Percentiles rank a stretch among this genome's conserved stretches.
phyloP scores from a whole-genome alignment of 495 filamentous ascomycete genomes.

The Platismatia glauca region DNA sequence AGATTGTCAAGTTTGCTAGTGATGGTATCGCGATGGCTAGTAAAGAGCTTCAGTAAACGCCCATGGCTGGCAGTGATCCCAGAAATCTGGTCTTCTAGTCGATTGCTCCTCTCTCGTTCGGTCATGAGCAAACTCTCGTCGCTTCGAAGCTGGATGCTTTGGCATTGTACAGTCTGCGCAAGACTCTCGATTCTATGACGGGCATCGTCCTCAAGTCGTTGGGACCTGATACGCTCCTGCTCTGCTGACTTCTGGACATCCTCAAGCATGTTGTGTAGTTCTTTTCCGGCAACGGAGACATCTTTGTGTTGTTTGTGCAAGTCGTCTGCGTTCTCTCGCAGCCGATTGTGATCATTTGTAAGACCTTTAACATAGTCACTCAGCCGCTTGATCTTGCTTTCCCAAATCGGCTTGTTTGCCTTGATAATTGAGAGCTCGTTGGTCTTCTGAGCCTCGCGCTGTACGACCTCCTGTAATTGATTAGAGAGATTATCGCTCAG shows the following conservation, averaged over 20 bases:
- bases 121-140: not conserved
- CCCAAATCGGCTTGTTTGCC: slow-evolving; percentile 12
- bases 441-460: slow-evolving; percentile 1
- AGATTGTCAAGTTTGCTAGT: slow-evolving; percentile 16
- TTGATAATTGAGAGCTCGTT: slow-evolving; percentile 12
- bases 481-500: slow-evolving; percentile 3
- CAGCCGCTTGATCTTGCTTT: slow-evolving; percentile 15
- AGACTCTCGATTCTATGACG: slow-evolving; percentile 6
- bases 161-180: slow-evolving; percentile 11
- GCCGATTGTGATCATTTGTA: slow-evolving; percentile 22
- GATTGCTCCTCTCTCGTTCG: slow-evolving; percentile 13
- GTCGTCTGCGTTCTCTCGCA: slow-evolving; percentile 15
- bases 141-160: slow-evolving; percentile 7
- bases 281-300: not conserved
- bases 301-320: slow-evolving; percentile 1
- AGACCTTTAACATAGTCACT: slow-evolving; percentile 19
- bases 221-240: not conserved
- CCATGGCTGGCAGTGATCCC: slow-evolving; percentile 11
- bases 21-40: slow-evolving; percentile 10
- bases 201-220: slow-evolving; percentile 5
- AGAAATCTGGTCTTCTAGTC: slow-evolving; percentile 12
- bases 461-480: slow-evolving; percentile 6
- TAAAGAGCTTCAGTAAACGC: not conserved
- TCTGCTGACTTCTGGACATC: not conserved
- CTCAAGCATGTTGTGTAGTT: slow-evolving; percentile 5